These are phyloP conservation scores for Primulina huaijiensis DNA, from an alignment of 257 asterid species.

Conservation along the genomic window DNA sequence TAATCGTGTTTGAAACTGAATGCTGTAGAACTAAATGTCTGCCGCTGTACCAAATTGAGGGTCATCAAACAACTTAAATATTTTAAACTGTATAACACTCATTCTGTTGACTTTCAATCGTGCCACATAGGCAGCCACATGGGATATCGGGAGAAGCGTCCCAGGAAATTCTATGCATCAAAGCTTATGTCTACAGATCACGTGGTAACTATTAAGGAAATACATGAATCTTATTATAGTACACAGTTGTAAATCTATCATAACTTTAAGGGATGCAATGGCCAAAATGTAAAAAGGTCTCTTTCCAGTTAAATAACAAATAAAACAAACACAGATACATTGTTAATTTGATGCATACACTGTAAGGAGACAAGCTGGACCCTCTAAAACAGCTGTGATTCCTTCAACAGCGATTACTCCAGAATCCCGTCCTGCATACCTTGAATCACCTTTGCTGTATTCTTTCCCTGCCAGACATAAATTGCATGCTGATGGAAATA, in stretches of 20 bases:
- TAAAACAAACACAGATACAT: neutral
- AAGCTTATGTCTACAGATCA: neutral
- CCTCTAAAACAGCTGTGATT: slow-evolving; percentile 71
- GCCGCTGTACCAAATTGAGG: no score
- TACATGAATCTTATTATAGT: no score
- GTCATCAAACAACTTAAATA: no score
- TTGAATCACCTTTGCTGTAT: slow-evolving; percentile 95
- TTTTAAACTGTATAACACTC: no score
- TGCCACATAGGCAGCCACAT: neutral
- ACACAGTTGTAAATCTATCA: neutral
- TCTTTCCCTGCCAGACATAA: slow-evolving; percentile 73
- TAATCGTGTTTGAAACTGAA: no score
- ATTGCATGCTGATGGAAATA: slow-evolving; percentile 4
- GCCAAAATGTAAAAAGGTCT: neutral
- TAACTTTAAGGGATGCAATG: neutral
- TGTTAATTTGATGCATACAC: slow-evolving; percentile 46
- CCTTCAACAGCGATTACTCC: slow-evolving; percentile 74
- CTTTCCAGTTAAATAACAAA: no score
- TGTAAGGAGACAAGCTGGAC: slow-evolving; percentile 76
- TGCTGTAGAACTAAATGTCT: no score
- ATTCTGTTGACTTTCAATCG: neutral
- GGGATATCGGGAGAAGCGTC: neutral
- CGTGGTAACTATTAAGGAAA: neutral
- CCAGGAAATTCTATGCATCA: neutral
- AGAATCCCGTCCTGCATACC: slow-evolving; percentile 76